Evolutionary conservation across 495 filamentous ascomycete species (phyloP).

Genomic region (Talaromyces trachyspermus): DNA sequence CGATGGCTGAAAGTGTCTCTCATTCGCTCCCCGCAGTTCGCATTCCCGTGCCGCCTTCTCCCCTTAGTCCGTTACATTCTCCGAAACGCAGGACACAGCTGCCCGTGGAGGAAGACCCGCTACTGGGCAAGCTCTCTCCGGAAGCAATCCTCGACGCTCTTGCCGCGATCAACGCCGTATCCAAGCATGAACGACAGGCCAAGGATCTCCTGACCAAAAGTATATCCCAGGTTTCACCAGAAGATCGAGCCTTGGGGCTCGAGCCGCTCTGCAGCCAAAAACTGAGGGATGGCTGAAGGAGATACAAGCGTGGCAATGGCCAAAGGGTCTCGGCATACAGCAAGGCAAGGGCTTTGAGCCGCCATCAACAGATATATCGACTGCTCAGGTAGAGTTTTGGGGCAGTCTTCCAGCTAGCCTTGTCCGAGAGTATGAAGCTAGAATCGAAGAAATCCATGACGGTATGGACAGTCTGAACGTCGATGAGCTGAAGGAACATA

Average conservation of each 20-base stretch:
- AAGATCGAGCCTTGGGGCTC: constrained; percentile 63
- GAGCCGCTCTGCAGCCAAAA: constrained; percentile 71
- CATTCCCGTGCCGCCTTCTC: constrained; percentile 9
- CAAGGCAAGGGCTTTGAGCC: constrained; percentile 50
- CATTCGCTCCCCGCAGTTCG: constrained; percentile 6
- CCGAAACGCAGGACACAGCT: constrained; percentile 18
- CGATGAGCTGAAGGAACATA: constrained; percentile 84
- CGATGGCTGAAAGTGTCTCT: constrained; percentile 6
- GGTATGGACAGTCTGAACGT: constrained; percentile 75
- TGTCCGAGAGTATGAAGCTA: constrained; percentile 58
- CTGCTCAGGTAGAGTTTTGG: constrained; percentile 43
- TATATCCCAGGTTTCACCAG: constrained; percentile 57
- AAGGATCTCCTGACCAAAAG: constrained; percentile 54
- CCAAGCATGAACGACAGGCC: constrained; percentile 37
- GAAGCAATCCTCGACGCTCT: constrained; percentile 49
- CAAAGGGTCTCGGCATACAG: constrained; percentile 29
- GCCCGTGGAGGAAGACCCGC: constrained; percentile 31
- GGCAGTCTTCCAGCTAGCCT: constrained; percentile 58
- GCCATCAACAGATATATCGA: constrained; percentile 17
- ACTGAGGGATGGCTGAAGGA: constrained; percentile 71
- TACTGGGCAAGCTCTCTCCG: constrained; percentile 48
- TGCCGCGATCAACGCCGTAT: constrained; percentile 44
- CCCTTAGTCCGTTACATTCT: constrained; percentile 22
- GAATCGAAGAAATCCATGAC: constrained; percentile 70
- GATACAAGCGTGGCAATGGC: constrained; percentile 70